Evolutionary conservation across 2,329 filamentous ascomycete species (phyloP).

Genomic region (Aspergillus persii): DNA sequence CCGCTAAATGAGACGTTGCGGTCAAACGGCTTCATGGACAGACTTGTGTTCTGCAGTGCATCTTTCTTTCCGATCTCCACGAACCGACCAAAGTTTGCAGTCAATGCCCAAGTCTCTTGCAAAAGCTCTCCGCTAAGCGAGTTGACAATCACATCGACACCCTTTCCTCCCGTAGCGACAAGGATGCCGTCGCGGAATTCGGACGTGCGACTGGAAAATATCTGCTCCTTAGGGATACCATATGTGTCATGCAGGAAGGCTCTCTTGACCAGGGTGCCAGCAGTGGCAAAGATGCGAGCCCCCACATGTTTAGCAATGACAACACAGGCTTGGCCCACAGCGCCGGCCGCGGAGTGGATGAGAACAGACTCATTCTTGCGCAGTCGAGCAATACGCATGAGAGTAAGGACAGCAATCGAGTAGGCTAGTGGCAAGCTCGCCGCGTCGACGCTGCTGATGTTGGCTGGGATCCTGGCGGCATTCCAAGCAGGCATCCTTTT

Average conservation of each 20-base stretch:
- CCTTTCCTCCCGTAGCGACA: slow-evolving; percentile 15
- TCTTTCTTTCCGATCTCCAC: slow-evolving; percentile 9
- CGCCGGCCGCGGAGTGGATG: slow-evolving; percentile 26
- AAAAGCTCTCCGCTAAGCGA: slow-evolving; percentile 24
- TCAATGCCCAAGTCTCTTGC: slow-evolving; percentile 23
- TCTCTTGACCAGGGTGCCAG: slow-evolving; percentile 23
- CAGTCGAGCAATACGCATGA: not conserved
- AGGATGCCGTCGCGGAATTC: slow-evolving; percentile 20
- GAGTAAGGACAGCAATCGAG: not conserved
- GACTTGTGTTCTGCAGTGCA: not conserved
- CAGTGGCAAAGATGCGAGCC: slow-evolving; percentile 25
- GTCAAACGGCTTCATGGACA: not conserved
- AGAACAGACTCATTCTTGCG: slow-evolving; percentile 16
- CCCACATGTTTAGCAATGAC: slow-evolving; percentile 22
- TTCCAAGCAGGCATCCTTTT: not conserved
- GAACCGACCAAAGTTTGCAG: slow-evolving; percentile 23
- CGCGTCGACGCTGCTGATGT: not conserved
- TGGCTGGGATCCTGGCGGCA: not conserved
- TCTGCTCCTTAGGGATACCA: slow-evolving; percentile 18
- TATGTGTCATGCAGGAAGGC: slow-evolving; percentile 23
- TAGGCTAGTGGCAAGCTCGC: not conserved
- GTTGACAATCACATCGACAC: slow-evolving; percentile 25
- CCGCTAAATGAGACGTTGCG: not conserved
- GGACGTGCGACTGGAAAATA: slow-evolving; percentile 24
- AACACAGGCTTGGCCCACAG: slow-evolving; percentile 25